Conservation (phyloP, 768 basidiomycete species). For the Gymnopilus dilepis region DNA sequence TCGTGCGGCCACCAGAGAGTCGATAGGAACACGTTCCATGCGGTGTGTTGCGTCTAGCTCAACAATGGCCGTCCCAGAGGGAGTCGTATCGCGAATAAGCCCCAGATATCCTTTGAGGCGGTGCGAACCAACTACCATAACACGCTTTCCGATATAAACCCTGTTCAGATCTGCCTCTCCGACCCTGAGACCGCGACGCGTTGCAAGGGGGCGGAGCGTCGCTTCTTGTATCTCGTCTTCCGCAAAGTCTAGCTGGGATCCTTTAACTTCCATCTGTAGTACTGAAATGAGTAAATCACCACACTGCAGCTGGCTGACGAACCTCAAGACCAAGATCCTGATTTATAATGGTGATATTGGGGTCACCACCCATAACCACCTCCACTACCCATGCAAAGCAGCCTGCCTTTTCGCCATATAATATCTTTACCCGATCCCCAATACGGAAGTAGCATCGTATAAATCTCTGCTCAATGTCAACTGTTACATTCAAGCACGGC, state of each 20-base stretch:
- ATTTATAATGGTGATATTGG: background rate
- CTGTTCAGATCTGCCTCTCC: background rate
- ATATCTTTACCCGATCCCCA: background rate
- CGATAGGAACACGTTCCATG: too few relatives aligned
- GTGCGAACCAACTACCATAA: background rate
- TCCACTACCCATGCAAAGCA: background rate
- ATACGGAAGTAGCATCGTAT: too few relatives aligned
- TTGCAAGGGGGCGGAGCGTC: background rate
- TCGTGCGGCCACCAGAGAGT: too few relatives aligned
- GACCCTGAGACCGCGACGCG: background rate
- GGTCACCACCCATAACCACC: background rate
- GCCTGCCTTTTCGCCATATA: background rate
- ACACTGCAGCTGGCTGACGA: background rate
- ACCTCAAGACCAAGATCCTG: background rate
- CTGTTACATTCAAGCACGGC: too few relatives aligned
- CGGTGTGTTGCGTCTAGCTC: too few relatives aligned
- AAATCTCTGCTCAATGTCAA: too few relatives aligned
- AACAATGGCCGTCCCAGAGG: too few relatives aligned
- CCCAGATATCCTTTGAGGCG: background rate
- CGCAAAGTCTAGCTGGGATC: background rate
- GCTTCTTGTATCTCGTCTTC: background rate
- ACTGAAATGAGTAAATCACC: background rate
- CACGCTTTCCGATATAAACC: slow-evolving; percentile 4
- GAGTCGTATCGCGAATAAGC: background rate
- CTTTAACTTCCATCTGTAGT: background rate